Evolutionary conservation across 2,329 filamentous ascomycete species (phyloP).

Genomic region (Niveomyces coronatus): DNA sequence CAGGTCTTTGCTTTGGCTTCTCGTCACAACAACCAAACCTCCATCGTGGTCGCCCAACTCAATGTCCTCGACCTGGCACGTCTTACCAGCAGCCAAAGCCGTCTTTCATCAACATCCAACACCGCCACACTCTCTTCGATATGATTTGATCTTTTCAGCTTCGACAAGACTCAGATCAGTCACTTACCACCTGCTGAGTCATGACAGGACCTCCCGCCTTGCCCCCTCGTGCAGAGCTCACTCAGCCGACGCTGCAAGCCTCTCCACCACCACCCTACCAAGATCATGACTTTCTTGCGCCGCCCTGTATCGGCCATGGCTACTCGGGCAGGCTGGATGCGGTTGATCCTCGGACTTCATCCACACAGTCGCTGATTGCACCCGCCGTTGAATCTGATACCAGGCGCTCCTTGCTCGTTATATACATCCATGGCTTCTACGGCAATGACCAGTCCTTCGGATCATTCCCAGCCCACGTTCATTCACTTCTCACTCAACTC

Average conservation of each 20-base stretch:
- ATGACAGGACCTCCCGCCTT: slow-evolving; percentile 5
- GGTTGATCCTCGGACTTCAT: slow-evolving; percentile 38
- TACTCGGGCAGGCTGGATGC: slow-evolving; percentile 2
- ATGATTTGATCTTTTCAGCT: neutral
- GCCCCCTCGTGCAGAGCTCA: neutral
- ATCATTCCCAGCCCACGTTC: slow-evolving; percentile 80
- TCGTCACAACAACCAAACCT: no score
- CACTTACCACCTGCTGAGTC: neutral
- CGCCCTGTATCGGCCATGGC: neutral
- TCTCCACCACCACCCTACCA: neutral
- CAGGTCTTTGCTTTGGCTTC: no score
- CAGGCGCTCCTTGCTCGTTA: slow-evolving; percentile 54
- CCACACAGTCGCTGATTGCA: slow-evolving; percentile 33
- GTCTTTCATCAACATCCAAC: no score
- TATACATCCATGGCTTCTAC: slow-evolving; percentile 88
- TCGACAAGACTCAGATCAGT: neutral
- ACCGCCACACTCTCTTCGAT: neutral
- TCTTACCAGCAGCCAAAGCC: no score
- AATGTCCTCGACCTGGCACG: no score
- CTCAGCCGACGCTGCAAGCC: neutral
- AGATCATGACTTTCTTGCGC: neutral
- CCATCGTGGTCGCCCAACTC: no score
- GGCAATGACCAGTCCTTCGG: slow-evolving; percentile 80
- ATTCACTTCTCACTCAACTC: slow-evolving; percentile 57
- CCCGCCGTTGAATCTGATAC: slow-evolving; percentile 14